Evolutionary conservation across 192 early-diverging fungal genomes (phyloP).

Genomic region (Coemansia asiatica): DNA sequence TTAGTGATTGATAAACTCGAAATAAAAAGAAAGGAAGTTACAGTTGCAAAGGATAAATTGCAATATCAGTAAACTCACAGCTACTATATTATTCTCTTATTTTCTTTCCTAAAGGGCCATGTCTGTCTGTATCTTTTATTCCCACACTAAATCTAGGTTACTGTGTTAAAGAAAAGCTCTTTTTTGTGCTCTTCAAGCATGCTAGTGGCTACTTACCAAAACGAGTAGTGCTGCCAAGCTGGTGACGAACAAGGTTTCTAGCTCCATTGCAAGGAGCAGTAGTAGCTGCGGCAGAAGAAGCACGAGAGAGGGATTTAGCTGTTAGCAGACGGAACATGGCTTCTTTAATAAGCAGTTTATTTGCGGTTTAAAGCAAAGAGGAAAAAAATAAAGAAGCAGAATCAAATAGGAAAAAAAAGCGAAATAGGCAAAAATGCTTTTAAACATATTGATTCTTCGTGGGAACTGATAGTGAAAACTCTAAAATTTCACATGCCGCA

Average conservation of each 20-base stretch:
- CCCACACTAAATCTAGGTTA: not conserved
- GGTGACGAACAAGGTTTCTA: not conserved
- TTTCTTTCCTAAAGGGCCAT: too few relatives aligned
- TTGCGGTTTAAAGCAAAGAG: not conserved
- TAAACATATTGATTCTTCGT: not conserved
- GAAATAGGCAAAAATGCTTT: too few relatives aligned
- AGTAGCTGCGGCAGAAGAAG: conserved; percentile 7
- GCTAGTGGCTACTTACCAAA: conserved; percentile 22
- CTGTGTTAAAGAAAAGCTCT: too few relatives aligned
- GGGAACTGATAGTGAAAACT: not conserved
- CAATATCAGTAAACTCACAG: too few relatives aligned
- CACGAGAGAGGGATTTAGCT: conserved; percentile 4
- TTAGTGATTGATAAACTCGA: not conserved
- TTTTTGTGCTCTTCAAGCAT: not conserved
- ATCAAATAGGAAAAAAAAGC: not conserved
- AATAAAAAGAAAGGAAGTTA: too few relatives aligned
- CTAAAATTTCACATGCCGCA: not conserved
- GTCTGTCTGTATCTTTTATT: too few relatives aligned
- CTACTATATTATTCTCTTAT: too few relatives aligned
- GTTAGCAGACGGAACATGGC: conserved; percentile 2
- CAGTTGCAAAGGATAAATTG: too few relatives aligned
- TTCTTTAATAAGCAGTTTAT: not conserved
- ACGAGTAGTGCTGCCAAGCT: conserved; percentile 14
- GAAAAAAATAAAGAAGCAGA: not conserved
- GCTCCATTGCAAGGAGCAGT: not conserved